Percentiles rank a stretch among this genome's conserved stretches.
Conservation (phyloP, 257 asterid species). For the Forsythia suspensa region DNA sequence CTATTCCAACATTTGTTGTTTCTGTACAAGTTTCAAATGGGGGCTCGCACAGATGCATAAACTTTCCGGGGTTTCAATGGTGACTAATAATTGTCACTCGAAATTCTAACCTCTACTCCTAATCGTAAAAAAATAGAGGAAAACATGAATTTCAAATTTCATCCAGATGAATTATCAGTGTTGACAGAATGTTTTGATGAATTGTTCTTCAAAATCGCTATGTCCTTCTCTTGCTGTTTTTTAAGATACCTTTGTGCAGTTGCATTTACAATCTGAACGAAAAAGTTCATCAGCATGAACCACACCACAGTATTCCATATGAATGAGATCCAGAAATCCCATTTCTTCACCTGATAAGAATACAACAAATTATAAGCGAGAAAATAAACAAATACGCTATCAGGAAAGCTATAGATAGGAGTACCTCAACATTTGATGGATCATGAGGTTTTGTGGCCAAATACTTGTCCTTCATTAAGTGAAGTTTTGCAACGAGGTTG, state of each 20-base stretch:
- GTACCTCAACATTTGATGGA: conserved; percentile 59
- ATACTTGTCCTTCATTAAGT: conserved; percentile 78
- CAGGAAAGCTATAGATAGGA: background rate
- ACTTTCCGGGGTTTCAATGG: conserved; percentile 31
- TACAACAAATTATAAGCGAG: background rate
- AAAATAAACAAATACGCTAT: background rate
- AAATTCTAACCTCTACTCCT: conserved; percentile 16
- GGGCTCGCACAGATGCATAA: conserved; percentile 18
- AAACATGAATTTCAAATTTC: background rate
- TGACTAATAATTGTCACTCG: conserved; percentile 5
- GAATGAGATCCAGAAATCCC: conserved; percentile 70
- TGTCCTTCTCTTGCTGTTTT: conserved; percentile 64
- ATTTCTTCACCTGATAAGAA: conserved; percentile 46
- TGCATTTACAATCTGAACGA: conserved; percentile 64
- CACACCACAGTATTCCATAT: conserved; percentile 79
- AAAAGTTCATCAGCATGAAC: conserved; percentile 76
- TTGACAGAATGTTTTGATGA: conserved; percentile 29
- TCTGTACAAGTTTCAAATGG: conserved; percentile 24
- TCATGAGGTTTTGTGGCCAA: conserved; percentile 53
- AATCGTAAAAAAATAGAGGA: background rate
- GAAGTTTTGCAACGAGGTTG: conserved; percentile 64
- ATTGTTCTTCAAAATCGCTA: conserved; percentile 54
- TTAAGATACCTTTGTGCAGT: conserved; percentile 66
- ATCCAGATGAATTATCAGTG: conserved; percentile 17
- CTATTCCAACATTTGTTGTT: background rate